Evolutionary conservation across 805 yeast species (phyloP).

Genomic region (Cyberlindnera maclurae): DNA sequence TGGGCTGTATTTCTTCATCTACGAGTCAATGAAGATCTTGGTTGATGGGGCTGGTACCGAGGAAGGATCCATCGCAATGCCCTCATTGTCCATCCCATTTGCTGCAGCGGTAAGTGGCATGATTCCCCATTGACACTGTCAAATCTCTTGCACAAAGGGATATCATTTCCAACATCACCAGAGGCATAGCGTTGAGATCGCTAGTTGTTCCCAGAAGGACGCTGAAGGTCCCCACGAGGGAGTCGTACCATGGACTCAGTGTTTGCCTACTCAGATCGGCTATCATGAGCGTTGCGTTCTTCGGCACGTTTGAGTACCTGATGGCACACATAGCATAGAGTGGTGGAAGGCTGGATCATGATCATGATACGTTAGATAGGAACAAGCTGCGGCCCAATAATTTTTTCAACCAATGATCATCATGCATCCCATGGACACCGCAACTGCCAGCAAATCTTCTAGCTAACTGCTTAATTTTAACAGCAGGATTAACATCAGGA

Average conservation of each 20-base stretch:
- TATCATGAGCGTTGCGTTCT: constrained; percentile 67
- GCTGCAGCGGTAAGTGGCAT: constrained; percentile 82
- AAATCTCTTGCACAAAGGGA: constrained; percentile 73
- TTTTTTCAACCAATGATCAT: no score
- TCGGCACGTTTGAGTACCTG: constrained; percentile 60
- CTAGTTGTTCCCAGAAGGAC: constrained; percentile 28
- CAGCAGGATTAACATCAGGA: no score
- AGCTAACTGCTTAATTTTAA: no score
- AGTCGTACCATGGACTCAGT: constrained; percentile 71
- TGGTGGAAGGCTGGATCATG: no score
- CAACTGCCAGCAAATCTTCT: no score
- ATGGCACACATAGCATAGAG: constrained; percentile 46
- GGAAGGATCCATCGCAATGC: constrained; percentile 24
- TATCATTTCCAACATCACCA: constrained; percentile 57
- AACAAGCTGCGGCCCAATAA: no score
- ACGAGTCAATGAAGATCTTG: constrained; percentile 61
- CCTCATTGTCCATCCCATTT: constrained; percentile 43
- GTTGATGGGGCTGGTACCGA: constrained; percentile 24
- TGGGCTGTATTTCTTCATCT: constrained; percentile 66
- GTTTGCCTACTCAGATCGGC: constrained; percentile 69
- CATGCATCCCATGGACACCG: no score
- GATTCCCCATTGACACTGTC: constrained; percentile 74
- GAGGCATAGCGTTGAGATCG: constrained; percentile 41
- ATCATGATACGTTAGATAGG: no score
- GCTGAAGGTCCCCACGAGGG: constrained; percentile 35